Evolutionary conservation across 805 yeast genomes (phyloP).

Genomic region (Tetrapisispora fleetii): DNA sequence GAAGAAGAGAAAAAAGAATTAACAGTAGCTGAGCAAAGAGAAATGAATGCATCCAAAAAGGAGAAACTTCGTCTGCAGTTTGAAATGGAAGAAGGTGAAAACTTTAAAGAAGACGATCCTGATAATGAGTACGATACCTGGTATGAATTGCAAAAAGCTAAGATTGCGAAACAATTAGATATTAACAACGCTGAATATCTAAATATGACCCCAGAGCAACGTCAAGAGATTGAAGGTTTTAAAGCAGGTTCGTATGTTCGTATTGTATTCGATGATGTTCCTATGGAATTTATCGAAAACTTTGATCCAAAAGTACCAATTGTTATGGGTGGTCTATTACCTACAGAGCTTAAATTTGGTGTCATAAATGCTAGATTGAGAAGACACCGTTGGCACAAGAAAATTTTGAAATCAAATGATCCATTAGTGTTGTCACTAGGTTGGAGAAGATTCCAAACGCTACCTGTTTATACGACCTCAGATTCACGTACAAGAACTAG

Average conservation of each 20-base stretch:
- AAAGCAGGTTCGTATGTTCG: constrained; percentile 92
- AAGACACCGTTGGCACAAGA: constrained; percentile 98
- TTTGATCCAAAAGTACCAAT: constrained; percentile 81
- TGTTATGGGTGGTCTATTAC: constrained; percentile 79
- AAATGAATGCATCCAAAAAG: constrained; percentile 76
- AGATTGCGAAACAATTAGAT: constrained; percentile 91
- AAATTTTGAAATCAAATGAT: constrained; percentile 88
- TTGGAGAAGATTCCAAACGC: constrained; percentile 96
- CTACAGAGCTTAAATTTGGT: constrained; percentile 90
- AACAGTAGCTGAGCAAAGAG: constrained; percentile 67
- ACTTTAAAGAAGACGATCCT: constrained; percentile 69
- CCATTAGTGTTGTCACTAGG: constrained; percentile 90
- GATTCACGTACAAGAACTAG: constrained; percentile 97
- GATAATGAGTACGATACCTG: constrained; percentile 87
- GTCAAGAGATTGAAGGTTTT: constrained; percentile 81
- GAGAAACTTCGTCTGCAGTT: constrained; percentile 82
- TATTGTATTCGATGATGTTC: constrained; percentile 68
- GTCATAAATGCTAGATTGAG: constrained; percentile 86
- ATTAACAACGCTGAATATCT: constrained; percentile 77
- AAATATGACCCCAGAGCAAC: constrained; percentile 62
- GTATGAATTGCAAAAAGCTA: constrained; percentile 95
- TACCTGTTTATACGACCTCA: constrained; percentile 90
- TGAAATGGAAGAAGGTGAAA: constrained; percentile 57
- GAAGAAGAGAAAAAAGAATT: constrained; percentile 33
- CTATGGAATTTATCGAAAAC: constrained; percentile 83